Evolutionary conservation across 345 rosid genomes (phyloP), one percentile per base, ranked within the genome.

Genomic region (Combretum micranthum): DNA sequence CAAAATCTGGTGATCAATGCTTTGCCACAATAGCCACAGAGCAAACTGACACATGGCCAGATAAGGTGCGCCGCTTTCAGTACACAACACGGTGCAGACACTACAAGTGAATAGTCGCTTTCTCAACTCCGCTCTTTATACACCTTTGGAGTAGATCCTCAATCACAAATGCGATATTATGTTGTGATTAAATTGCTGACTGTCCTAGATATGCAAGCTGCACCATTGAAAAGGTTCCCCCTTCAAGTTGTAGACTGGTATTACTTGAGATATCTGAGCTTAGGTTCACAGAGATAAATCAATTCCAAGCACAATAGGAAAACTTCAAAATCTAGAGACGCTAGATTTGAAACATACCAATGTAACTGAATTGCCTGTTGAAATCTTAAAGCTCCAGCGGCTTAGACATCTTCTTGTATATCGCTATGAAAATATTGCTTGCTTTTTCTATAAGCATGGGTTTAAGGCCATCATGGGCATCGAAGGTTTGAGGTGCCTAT

Each of bases 281-380:
- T 79, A 65, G 74, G 63, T 20, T 21, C 26, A 72, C 84, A 2
- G 68, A 62, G 68, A 55, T 79, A 63, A 56, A 17, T 42, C 13
- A 11, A 25, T 79, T 42, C 80, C 84, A 2, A 60, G 49, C n/a
- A 63, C 74, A 2, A 75, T 79, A 10, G 68, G 66, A 46, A 70
- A 68, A 72, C 80, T 79, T 42, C 70, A 50, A 16, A 70, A 75
- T 55, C 63, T 79, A 5, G 80, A 75, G 64, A 79, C 78, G 1
- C 50, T 79, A 44, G 80, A 79, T 52, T 75, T 79, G 50, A 79
- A 75, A 20, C 77, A 75, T n/a, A 50, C 80, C 23, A 32, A 59
- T 42, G 73, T 75, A 49, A 63, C 73, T 0, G 57, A 53, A 44
- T 53, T 79, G 61, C 84, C 84, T 0, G 60, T 52, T 19, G 73